Percentiles rank a stretch among this genome's conserved stretches.
These are phyloP conservation scores for Populus euphratica DNA, from an alignment of 345 rosid species.

Conservation along the genomic window DNA sequence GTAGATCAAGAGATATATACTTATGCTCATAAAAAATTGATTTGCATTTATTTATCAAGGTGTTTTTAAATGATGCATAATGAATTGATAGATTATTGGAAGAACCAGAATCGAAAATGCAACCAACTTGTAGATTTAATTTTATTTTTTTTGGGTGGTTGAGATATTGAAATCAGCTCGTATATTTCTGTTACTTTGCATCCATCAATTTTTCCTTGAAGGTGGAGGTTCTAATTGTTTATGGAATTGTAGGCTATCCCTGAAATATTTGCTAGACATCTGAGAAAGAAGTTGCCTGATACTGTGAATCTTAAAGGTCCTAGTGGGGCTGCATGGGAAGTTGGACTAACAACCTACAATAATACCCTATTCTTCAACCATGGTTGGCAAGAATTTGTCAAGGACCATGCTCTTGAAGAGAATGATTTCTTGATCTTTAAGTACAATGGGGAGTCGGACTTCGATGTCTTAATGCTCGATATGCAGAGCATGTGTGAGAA, in stretches of 20 bases:
- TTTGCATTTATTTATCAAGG: neutral
- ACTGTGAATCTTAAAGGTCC: slow-evolving; percentile 65
- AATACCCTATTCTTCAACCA: slow-evolving; percentile 38
- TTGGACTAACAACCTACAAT: slow-evolving; percentile 38
- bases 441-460: slow-evolving; percentile 59
- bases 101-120: no score
- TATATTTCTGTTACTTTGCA: no score
- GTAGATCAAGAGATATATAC: neutral
- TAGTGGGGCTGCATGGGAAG: slow-evolving; percentile 51
- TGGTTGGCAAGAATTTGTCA: slow-evolving; percentile 68
- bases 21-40: neutral
- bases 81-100: no score
- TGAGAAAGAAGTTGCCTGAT: slow-evolving; percentile 51
- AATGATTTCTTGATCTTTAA: slow-evolving; percentile 66
- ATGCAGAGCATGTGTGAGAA: slow-evolving; percentile 63
- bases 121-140: no score
- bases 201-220: no score
- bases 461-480: slow-evolving; percentile 64
- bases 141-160: no score
- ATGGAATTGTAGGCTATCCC: slow-evolving; percentile 55
- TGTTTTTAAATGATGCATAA: neutral
- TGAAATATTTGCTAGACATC: slow-evolving; percentile 41
- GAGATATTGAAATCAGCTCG: no score
- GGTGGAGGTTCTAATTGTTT: neutral
- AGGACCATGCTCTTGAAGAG: slow-evolving; percentile 48